Evolutionary conservation across 768 basidiomycete species (phyloP), one percentile per base, ranked within the genome.

Genomic region (Clavulina sp.): DNA sequence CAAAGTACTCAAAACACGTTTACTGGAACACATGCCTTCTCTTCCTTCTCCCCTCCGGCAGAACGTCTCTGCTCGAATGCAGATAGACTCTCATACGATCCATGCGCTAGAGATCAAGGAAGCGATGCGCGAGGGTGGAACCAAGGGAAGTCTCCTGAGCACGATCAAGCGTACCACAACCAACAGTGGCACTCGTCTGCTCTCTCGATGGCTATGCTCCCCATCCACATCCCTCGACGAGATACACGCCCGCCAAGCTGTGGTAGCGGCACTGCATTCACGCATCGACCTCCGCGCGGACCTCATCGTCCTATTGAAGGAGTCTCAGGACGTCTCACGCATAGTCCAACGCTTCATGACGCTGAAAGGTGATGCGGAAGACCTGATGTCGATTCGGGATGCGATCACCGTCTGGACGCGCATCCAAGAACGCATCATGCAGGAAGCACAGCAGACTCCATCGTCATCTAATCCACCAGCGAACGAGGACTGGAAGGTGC

Each of bases 41-140:
- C 70, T 85, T 24, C 67, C 71, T 24, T 60, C 63, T 24, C 81
- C 84, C 0, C 70, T 67, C 40, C 74, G 70, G 56, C 83, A 88
- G 62, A 69, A 63, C 18, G 55, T 63, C 16, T 60, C 68, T 26
- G 67, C 70, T 24, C 71, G 79, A n/a, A 86, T 92, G 84, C 81
- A 87, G 57, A 85, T 92, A 52, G 88, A 92, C 61, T 73, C 82
- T 3, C 80, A 89, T 61, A 89, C 88, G 1, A 81, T 89, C 64
- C 81, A 82, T 61, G 80, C 82, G n/a, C 74, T 91, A 41, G 88
- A 92, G 63, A 81, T 92, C 49, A 72, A 78, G 23, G 84, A 88
- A 66, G 73, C 72, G 29, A 71, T 77, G 26, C 69, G 77, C 29
- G 85, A 88, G 59, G 83, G 84, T 0, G 78, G 84, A 0, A 62